Conservation (phyloP, 2,329 filamentous ascomycete species). For the Teratosphaeria gauchensis region DNA sequence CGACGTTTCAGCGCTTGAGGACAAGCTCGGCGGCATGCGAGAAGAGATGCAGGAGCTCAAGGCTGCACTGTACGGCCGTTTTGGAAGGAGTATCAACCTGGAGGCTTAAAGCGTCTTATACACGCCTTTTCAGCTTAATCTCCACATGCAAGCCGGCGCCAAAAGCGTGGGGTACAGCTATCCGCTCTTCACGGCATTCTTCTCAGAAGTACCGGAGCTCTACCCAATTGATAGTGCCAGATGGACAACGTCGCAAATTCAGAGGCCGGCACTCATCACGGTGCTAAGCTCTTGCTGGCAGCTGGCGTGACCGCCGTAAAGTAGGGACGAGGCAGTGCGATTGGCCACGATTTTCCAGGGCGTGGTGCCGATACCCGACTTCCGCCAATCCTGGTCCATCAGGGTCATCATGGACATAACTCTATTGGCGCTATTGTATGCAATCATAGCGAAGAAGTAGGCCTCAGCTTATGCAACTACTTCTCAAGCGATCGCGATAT, state of each 20-base stretch:
- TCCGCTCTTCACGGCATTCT: not conserved
- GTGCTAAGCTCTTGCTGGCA: not conserved
- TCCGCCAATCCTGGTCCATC: not conserved
- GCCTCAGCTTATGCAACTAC: not conserved
- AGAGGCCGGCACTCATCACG: not conserved
- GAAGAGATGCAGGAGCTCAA: constrained; percentile 89
- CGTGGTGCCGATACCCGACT: not conserved
- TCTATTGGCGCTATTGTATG: not conserved
- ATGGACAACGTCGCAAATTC: not conserved
- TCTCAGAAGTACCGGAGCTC: not conserved
- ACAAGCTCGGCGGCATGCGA: constrained; percentile 61
- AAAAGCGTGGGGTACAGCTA: not conserved
- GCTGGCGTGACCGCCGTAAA: not conserved
- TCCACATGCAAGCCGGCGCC: not conserved
- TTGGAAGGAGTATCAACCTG: constrained; percentile 93
- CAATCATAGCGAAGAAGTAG: not conserved
- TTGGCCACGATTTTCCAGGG: not conserved
- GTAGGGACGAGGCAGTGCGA: not conserved
- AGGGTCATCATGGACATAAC: not conserved
- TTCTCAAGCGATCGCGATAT: not conserved
- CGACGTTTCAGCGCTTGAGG: constrained; percentile 67
- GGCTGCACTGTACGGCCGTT: constrained; percentile 84
- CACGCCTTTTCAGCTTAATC: not conserved
- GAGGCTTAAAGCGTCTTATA: constrained; percentile 47
- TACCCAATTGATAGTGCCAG: not conserved